Base-by-base conservation (phyloP, 176 grass and related monocot species). In the Aegilops sharonensis region DNA sequence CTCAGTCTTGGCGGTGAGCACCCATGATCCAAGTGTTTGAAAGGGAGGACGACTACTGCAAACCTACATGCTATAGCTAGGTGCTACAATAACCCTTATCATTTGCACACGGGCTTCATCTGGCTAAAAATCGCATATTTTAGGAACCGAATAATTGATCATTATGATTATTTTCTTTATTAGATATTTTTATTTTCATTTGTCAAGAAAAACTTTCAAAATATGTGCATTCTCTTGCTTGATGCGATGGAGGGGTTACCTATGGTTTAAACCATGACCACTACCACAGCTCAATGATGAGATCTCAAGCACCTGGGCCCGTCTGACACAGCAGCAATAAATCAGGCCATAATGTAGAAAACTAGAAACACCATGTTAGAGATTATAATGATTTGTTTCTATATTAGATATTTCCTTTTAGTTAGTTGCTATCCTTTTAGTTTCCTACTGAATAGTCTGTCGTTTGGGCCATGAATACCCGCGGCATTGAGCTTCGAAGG, bases 351-450 rank as follows among this genome's bases (percentile, higher is more conserved):
- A 73, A 14, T 25, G 23, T 47, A 45, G 40, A 25, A 25, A 74
- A 15, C n/a, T 27, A 25, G 21, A 45, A 47, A 74, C 23, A 45
- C 14, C 37, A 45, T 3, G 12, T 72, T 72, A 5, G 70, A 21
- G 70, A 45, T 73, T 73, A 73, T 45, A 39, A 45, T 73, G 36
- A 72, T 45, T 73, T 7, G n/a, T 65, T 73, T 72, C 21, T 72
- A 42, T 43, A 24, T 72, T 24, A 10, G 5, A 23, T 42, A 12
- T 68, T 72, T 72, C 69, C 69, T 72, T 72, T 43, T 72, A 12
- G 11, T 45, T 73, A 73, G 39, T 43, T 72, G 69, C 70, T 25
- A 45, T 45, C 39, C 12, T 73, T 45, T 23, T 73, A 73, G 11
- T 45, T 73, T 73, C 39, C 70, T 73, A 25, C 24, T 45, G 24